Evolutionary conservation across 129 eudicot genomes (phyloP).

Genomic region (Calendula officinalis): DNA sequence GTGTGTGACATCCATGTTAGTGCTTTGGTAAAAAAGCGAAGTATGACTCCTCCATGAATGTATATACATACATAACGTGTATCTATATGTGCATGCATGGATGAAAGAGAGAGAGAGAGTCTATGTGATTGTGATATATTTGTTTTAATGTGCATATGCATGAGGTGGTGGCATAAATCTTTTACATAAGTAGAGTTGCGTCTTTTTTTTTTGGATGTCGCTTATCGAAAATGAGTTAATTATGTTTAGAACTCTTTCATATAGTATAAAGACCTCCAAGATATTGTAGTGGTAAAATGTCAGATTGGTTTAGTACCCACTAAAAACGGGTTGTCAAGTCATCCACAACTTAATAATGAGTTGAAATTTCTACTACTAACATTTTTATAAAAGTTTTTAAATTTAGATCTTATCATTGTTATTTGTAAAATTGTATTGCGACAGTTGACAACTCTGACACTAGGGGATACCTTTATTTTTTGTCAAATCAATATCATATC

Average conservation of each 20-base stretch:
- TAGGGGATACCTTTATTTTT: too few species aligned
- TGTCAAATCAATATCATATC: too few species aligned
- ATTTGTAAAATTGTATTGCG: too few species aligned
- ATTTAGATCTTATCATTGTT: too few species aligned
- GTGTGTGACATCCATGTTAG: slow-evolving; percentile 18
- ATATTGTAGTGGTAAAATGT: too few species aligned
- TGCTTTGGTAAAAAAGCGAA: slow-evolving; percentile 27
- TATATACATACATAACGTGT: slow-evolving; percentile 14
- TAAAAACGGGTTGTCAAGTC: too few species aligned
- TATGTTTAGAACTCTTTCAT: slow-evolving; percentile 11
- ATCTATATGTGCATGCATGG: slow-evolving; percentile 25
- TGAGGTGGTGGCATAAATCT: not conserved
- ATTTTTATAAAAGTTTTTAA: too few species aligned
- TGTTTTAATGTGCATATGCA: slow-evolving; percentile 20
- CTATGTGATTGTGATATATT: slow-evolving; percentile 29
- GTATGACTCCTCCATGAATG: slow-evolving; percentile 22
- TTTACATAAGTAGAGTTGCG: slow-evolving; percentile 18
- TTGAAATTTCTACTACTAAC: too few species aligned
- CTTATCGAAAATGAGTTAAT: not conserved
- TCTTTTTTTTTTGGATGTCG: slow-evolving; percentile 15
- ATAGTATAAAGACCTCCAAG: not conserved
- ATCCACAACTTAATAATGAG: too few species aligned
- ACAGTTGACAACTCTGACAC: too few species aligned
- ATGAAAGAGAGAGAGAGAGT: slow-evolving; percentile 6
- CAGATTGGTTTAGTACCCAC: too few species aligned